phyloP scores from a whole-genome alignment of 2,329 filamentous ascomycete species.

The Epichloe sylvatica region DNA sequence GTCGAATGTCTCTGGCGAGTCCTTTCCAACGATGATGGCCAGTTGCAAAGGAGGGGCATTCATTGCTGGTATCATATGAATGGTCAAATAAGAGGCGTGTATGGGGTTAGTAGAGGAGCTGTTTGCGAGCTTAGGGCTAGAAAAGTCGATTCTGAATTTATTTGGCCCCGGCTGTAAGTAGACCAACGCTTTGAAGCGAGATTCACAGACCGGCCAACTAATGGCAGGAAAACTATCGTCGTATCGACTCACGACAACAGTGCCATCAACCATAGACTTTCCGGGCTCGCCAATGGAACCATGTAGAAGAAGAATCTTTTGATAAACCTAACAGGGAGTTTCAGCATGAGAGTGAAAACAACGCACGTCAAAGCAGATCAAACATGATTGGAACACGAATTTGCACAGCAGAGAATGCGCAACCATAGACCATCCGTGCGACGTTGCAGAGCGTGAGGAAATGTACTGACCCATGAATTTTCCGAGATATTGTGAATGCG shows the following conservation, averaged over 20 bases:
- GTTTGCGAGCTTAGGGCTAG: slow-evolving; percentile 64
- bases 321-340: slow-evolving; percentile 54
- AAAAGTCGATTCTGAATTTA: slow-evolving; percentile 74
- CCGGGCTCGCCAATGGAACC: slow-evolving; percentile 66
- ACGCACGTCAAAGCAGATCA: neutral
- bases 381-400: neutral
- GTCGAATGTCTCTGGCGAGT: slow-evolving; percentile 78
- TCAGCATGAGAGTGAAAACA: slow-evolving; percentile 9
- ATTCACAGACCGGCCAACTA: slow-evolving; percentile 76
- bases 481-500: slow-evolving; percentile 66
- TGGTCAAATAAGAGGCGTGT: slow-evolving; percentile 65
- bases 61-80: slow-evolving; percentile 74
- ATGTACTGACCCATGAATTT: slow-evolving; percentile 61
- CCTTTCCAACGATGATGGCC: slow-evolving; percentile 73
- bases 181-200: slow-evolving; percentile 81
- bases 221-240: slow-evolving; percentile 75
- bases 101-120: slow-evolving; percentile 51
- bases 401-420: neutral
- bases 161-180: slow-evolving; percentile 89
- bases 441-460: neutral
- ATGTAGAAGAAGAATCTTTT: slow-evolving; percentile 73
- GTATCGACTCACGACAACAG: slow-evolving; percentile 62
- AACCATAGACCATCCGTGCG: neutral
- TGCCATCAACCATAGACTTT: slow-evolving; percentile 60
- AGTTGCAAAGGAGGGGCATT: slow-evolving; percentile 75